Evolutionary conservation across 2,329 filamentous ascomycete species (phyloP), one percentile per base, ranked within the genome.

Genomic region (Exophiala xenobiotica): DNA sequence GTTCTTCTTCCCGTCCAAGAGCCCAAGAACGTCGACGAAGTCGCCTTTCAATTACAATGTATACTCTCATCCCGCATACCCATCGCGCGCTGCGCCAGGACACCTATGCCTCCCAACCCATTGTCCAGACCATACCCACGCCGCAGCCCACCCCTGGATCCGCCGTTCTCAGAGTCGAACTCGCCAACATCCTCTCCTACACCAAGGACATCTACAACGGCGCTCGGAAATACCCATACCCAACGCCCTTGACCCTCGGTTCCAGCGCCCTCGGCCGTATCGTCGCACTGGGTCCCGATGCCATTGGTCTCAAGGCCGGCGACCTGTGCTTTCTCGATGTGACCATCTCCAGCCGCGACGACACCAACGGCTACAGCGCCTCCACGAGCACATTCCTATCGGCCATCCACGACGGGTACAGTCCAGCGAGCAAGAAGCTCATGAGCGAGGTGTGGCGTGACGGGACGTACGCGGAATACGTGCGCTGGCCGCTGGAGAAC

Each of bases 311-410:
- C 7, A 53, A 61, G 18, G 52, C 57, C 1, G 71, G 71, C 5
- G 60, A 74, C 31, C 64, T 76, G 4, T 70, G 75, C 19, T 64
- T 66, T 40, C 52, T 70, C 26, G 71, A 74, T 54, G 60, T 58
- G 24, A 60, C 61, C 0, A 63, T 75, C 12, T 65, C 66, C 3
- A 63, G 60, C 0, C 68, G 73, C 4, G 72, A 75, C 46, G 61
- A 74, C 39, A 12, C 39, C 26, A 48, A 39, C 29, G 46, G 48
- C 23, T 3, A 24, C 8, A 49, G n/a, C n/a, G n/a, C n/a, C n/a
- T n/a, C 43, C 20, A 48, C 53, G 7, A 47, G 44, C 0, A 61
- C 46, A 1, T 51, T 51, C 16, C 47, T 57, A 18, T 42, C 41
- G 33, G 51, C 57, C 11, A 41, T 61, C 11, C 54, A 70, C 2